Base-by-base conservation (phyloP, 2,329 filamentous ascomycete species). In the Ophiostoma sp. region DNA sequence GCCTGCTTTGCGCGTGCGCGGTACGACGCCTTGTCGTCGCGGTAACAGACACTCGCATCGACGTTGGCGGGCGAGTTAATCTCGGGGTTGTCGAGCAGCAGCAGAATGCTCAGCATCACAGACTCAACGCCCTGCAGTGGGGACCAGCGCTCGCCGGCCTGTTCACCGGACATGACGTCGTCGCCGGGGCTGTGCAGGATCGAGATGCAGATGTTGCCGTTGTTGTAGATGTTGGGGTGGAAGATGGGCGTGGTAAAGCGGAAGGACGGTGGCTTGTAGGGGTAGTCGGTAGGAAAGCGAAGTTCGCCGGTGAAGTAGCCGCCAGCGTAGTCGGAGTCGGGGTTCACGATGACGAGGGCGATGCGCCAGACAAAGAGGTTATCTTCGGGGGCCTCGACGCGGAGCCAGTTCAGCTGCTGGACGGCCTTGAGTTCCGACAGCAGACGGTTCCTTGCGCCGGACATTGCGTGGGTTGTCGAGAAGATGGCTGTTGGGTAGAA, bases 31-130 rank as follows among this genome's bases (percentile, higher is more conserved):
- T 87, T 87, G 44, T 89, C 79, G 73, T 93, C 92, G 70, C 94
- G 88, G 75, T 96, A 89, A 81, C 93, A 85, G 38, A 97, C 89
- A 69, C 92, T 87, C 1, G 95, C 94, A 73, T 98, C 94, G 68
- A 98, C 93, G 76, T 98, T 98, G 71, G 94, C 95, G 0, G 95
- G 92, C 0, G 93, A 97, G 73, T 88, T 92, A 74, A 96, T 92
- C 78, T 99, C 94, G 14, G 94, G 92, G 74, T 97, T 92, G 76
- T 98, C 95, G 68, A 99, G 87, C 2, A 99, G 86, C 5, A 95
- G 89, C 7, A 98, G 85, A 18, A 98, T 91, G 8, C 92, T 97
- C 71, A 96, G 92, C 18, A 99, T 85, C 47, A 99, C 93, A 2
- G 93, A 96, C 80, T 98, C 95, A 64, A 96, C 94, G 27, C 93